Evolutionary conservation across 257 asterid species (phyloP).

Genomic region (Perilla frutescens): DNA sequence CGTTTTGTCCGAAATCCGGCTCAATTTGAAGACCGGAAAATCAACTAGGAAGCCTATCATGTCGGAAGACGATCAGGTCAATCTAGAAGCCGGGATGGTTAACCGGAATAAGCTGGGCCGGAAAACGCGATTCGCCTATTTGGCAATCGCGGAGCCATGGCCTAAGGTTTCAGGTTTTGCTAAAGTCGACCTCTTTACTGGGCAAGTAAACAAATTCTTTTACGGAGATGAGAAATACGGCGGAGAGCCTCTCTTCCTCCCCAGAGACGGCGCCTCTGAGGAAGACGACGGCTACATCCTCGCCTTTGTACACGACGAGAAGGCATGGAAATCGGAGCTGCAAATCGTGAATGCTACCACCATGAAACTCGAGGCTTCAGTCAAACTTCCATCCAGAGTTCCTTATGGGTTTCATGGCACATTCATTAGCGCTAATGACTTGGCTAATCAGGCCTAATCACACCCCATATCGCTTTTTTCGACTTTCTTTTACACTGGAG

Average conservation of each 20-base stretch:
- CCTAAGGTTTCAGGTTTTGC: slow-evolving; percentile 98
- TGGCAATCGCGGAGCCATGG: slow-evolving; percentile 99
- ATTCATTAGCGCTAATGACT: slow-evolving; percentile 63
- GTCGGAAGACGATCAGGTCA: slow-evolving; percentile 67
- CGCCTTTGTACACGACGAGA: slow-evolving; percentile 85
- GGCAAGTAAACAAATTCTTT: slow-evolving; percentile 68
- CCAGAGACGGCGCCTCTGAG: slow-evolving; percentile 48
- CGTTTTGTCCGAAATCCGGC: slow-evolving; percentile 84
- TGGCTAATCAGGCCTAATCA: slow-evolving; percentile 63
- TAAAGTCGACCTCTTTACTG: slow-evolving; percentile 77
- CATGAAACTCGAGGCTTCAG: slow-evolving; percentile 68
- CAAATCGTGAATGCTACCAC: slow-evolving; percentile 78
- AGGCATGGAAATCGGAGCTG: slow-evolving; percentile 72
- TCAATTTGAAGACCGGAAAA: slow-evolving; percentile 73
- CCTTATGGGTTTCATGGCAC: slow-evolving; percentile 98
- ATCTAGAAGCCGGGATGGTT: slow-evolving; percentile 97
- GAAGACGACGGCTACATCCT: slow-evolving; percentile 86
- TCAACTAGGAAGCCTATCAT: slow-evolving; percentile 67
- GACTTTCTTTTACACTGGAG: slow-evolving; percentile 40
- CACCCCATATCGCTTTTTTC: neutral
- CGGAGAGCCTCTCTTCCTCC: slow-evolving; percentile 93
- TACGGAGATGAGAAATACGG: slow-evolving; percentile 86
- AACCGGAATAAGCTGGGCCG: slow-evolving; percentile 86
- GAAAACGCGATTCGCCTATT: slow-evolving; percentile 75
- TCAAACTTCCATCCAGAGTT: slow-evolving; percentile 82